phyloP scores from a whole-genome alignment of 1,284 basidiomycete genomes.

The Trametes versicolor region DNA sequence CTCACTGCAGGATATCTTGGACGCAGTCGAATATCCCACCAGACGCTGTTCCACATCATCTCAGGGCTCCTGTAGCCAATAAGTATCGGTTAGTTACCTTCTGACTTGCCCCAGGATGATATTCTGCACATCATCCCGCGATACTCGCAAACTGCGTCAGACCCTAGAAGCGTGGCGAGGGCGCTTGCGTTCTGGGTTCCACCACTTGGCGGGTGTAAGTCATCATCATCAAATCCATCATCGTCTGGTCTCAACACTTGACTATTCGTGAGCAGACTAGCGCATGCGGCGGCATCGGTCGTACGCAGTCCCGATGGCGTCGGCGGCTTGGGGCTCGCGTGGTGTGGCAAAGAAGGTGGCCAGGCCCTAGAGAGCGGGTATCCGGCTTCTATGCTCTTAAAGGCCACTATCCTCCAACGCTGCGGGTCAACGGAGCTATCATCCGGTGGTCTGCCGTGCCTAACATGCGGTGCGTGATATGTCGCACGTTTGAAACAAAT shows the following conservation, averaged over 20 bases:
- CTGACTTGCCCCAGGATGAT: neutral
- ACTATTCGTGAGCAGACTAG: neutral
- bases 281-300: neutral
- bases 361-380: neutral
- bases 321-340: neutral
- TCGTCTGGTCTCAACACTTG: neutral
- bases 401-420: conserved; percentile 10
- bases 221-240: conserved; percentile 7
- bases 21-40: neutral
- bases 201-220: conserved; percentile 6
- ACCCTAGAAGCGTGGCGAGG: no score
- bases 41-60: neutral
- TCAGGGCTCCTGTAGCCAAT: neutral
- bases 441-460: neutral
- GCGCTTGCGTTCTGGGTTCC: neutral
- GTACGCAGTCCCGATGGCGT: neutral
- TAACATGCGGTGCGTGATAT: conserved; percentile 2
- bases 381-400: conserved; percentile 3
- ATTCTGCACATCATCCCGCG: neutral
- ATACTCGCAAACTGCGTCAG: neutral
- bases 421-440: conserved; percentile 3
- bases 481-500: neutral
- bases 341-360: neutral
- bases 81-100: neutral
- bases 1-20: neutral